phyloP scores from a whole-genome alignment of 2,329 filamentous ascomycete species.

The Cadophora malorum region DNA sequence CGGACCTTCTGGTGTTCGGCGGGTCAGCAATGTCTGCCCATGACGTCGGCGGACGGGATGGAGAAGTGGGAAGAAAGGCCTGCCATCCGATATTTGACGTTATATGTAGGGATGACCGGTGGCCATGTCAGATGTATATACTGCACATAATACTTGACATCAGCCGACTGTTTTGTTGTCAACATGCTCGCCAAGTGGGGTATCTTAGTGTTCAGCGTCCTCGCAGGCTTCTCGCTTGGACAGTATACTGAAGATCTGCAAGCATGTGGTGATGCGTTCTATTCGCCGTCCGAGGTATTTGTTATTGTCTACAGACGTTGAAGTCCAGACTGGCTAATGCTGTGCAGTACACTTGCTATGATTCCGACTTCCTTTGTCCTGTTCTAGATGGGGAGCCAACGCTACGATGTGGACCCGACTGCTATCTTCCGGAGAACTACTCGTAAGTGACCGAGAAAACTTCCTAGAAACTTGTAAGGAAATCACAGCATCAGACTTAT shows the following conservation, averaged over 20 bases:
- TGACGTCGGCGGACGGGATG: conserved; percentile 10
- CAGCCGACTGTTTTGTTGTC: no score
- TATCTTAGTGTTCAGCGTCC: background rate
- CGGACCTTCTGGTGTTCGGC: background rate
- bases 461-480: background rate
- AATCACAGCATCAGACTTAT: background rate
- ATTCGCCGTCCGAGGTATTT: conserved; percentile 28
- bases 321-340: background rate
- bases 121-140: background rate
- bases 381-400: conserved; percentile 45
- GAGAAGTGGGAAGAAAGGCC: no score
- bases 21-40: background rate
- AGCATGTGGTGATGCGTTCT: conserved; percentile 33
- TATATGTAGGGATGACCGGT: background rate
- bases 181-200: background rate
- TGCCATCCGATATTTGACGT: background rate
- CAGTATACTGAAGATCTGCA: conserved; percentile 4
- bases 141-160: background rate
- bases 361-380: conserved; percentile 47
- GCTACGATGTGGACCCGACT: conserved; percentile 46
- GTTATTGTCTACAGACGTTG: background rate
- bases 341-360: conserved; percentile 48
- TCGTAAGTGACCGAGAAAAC: conserved; percentile 31
- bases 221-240: background rate
- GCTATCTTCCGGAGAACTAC: conserved; percentile 47